Evolutionary conservation across 306 rosid species (phyloP), one percentile per base, ranked within the genome.

Genomic region (Pachyrhizus erosus): DNA sequence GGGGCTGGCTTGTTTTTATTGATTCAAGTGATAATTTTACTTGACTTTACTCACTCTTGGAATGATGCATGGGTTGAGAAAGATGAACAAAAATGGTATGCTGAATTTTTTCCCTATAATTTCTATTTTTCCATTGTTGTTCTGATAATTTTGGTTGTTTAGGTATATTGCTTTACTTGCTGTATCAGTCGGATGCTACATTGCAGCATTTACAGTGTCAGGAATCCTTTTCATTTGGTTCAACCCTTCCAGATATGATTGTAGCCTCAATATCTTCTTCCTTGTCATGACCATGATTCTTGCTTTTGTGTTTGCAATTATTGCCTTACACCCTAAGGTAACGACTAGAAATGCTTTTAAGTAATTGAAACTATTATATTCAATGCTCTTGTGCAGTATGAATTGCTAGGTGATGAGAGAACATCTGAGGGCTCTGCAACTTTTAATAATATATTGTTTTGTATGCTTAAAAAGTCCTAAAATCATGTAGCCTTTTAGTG

Each of bases 11-110:
- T 92, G 75, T 93, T 96, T 86, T 89, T 96, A 84, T 92, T 96
- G 87, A 89, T 93, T 80, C 99, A 96, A 91, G 98, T 96, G 84
- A 23, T 96, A 67, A 87, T 96, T 77, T 87, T 96, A 80, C 91
- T 96, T 29, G 99, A 96, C 86, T 93, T 83, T 82, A 89, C 94
- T 8, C 98, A 96, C 86, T 5, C 86, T 58, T 96, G 99, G 99
- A 96, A 96, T 83, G 99, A 96, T 73, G 87, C 98, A 57, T 96
- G 99, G 98, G 94, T 91, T 69, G 99, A 86, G 86, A 96, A 96
- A 88, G 98, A 93, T 76, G 99, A 96, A 60, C 96, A 84, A 70
- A 96, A 89, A 87, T 96, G 99, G 99, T 96, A 57, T 34, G 89
- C 83, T 72, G 23, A 76, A 39, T 52, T 20, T 11, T 12, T 74